These are phyloP conservation scores for Tricholoma hemisulphureum DNA, from an alignment of 768 basidiomycete species.

Conservation along the genomic window DNA sequence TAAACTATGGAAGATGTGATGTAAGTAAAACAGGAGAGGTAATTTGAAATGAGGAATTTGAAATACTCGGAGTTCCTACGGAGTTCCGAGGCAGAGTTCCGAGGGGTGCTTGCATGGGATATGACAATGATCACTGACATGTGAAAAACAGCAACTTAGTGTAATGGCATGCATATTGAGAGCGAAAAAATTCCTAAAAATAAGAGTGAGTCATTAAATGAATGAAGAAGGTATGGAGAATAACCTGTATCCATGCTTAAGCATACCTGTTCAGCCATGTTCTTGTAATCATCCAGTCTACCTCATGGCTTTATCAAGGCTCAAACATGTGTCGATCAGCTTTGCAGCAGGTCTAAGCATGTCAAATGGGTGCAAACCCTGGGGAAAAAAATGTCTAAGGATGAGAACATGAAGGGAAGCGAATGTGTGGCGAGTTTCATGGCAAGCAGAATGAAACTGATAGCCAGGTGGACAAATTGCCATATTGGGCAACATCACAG, in stretches of 20 bases:
- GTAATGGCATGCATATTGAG: neutral
- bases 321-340: neutral
- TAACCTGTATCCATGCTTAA: neutral
- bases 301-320: neutral
- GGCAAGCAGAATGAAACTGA: neutral
- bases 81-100: too few species aligned
- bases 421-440: neutral
- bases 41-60: too few species aligned
- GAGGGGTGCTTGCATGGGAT: too few species aligned
- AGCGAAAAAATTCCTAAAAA: neutral
- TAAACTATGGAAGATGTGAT: too few species aligned
- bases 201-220: too few species aligned
- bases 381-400: neutral
- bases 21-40: too few species aligned
- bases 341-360: neutral
- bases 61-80: too few species aligned
- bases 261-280: neutral
- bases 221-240: neutral
- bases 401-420: neutral
- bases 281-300: neutral
- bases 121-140: neutral
- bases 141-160: neutral
- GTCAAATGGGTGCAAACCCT: neutral
- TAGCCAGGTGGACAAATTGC: neutral
- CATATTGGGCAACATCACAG: neutral